Evolutionary conservation across 2,329 filamentous ascomycete genomes (phyloP).

Genomic region (Teratosphaeria destructans): DNA sequence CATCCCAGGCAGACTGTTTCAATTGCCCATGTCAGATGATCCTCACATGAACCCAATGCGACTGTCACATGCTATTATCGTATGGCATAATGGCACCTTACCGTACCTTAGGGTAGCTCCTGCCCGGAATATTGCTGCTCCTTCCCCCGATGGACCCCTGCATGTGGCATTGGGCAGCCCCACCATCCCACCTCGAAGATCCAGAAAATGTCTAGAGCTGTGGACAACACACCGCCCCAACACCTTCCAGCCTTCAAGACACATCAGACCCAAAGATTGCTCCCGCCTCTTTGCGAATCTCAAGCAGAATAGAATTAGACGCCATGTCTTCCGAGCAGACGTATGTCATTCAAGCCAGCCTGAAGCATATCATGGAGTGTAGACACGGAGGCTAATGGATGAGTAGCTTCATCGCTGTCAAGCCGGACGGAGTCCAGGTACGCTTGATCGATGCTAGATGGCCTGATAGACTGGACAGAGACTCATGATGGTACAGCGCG

Average conservation of each 20-base stretch:
- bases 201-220: background rate
- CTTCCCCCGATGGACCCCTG: background rate
- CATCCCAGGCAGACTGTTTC: slow-evolving; percentile 4
- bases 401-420: slow-evolving; percentile 96
- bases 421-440: slow-evolving; percentile 99
- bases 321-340: slow-evolving; percentile 69
- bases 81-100: too few relatives aligned
- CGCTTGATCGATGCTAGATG: slow-evolving; percentile 14
- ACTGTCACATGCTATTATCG: background rate
- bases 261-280: slow-evolving; percentile 40
- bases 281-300: slow-evolving; percentile 22
- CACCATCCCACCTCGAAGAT: background rate
- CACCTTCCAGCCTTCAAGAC: slow-evolving; percentile 32
- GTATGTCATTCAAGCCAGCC: slow-evolving; percentile 43
- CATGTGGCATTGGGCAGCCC: background rate
- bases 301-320: slow-evolving; percentile 20
- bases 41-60: background rate
- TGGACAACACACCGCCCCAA: slow-evolving; percentile 14
- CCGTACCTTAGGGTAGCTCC: background rate
- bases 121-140: background rate
- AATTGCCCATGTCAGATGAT: background rate
- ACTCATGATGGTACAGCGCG: slow-evolving; percentile 52
- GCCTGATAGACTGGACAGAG: background rate
- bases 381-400: slow-evolving; percentile 7
- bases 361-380: background rate